Percentiles rank a stretch among this genome's conserved stretches.
Conservation (phyloP, 768 basidiomycete species). For the Podaxis carcinomalis region DNA sequence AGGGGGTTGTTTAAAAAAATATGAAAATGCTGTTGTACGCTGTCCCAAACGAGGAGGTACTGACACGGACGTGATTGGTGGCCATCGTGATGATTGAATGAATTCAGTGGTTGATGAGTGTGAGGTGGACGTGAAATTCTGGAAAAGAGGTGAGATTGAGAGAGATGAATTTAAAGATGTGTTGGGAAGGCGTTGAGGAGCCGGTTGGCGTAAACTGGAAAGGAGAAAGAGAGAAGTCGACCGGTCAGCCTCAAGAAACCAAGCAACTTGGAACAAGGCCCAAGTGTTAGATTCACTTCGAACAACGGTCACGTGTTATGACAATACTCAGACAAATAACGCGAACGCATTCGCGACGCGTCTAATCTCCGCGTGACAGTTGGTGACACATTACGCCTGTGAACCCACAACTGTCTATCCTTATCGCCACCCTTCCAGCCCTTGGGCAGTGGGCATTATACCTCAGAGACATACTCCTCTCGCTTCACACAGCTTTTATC, state of each 20-base stretch:
- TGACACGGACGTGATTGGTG: conserved; percentile 58
- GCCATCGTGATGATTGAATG: conserved; percentile 41
- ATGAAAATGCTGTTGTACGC: conserved; percentile 1
- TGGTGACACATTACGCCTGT: neutral
- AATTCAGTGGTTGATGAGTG: conserved; percentile 8
- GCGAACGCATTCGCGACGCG: conserved; percentile 27
- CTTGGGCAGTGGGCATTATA: neutral
- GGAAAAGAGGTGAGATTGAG: conserved; percentile 21
- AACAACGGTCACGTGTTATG: conserved; percentile 33
- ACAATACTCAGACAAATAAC: conserved; percentile 31
- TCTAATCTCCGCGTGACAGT: conserved; percentile 9
- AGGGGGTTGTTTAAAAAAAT: conserved; percentile 10
- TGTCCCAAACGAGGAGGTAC: conserved; percentile 18
- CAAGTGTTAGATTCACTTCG: conserved; percentile 20
- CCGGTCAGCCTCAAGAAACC: conserved; percentile 37
- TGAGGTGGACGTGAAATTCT: conserved; percentile 19
- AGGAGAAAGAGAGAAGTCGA: conserved; percentile 24
- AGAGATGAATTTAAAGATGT: conserved; percentile 23
- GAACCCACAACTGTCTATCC: neutral
- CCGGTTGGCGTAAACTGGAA: conserved; percentile 21
- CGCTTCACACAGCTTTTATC: neutral
- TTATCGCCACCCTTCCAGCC: neutral
- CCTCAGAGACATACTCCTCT: neutral
- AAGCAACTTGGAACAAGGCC: conserved; percentile 9
- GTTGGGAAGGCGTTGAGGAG: conserved; percentile 13